phyloP scores from a whole-genome alignment of 331 rosid genomes.

The Acacia pycnantha region DNA sequence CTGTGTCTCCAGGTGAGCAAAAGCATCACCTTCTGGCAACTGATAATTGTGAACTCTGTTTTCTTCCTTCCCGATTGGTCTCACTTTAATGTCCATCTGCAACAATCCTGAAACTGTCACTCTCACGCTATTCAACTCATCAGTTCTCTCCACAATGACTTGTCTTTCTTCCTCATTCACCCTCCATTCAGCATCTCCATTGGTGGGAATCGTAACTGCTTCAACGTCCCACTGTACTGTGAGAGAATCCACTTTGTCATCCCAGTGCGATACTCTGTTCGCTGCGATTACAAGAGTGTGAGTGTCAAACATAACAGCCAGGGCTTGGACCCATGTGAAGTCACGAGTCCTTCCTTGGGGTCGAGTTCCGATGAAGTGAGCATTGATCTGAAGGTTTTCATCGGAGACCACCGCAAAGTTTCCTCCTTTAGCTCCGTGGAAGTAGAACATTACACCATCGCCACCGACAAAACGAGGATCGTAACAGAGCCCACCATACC shows the following conservation, averaged over 20 bases:
- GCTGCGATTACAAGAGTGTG: slow-evolving; percentile 69
- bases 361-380: slow-evolving; percentile 75
- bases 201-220: slow-evolving; percentile 35
- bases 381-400: slow-evolving; percentile 67
- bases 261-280: slow-evolving; percentile 60
- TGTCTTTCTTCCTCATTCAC: slow-evolving; percentile 38
- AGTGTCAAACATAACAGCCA: slow-evolving; percentile 60
- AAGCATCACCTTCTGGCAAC: slow-evolving; percentile 54
- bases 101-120: slow-evolving; percentile 57
- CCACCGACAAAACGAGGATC: slow-evolving; percentile 89
- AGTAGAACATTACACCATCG: slow-evolving; percentile 90
- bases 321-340: slow-evolving; percentile 84
- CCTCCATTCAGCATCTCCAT: slow-evolving; percentile 77
- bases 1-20: slow-evolving; percentile 77
- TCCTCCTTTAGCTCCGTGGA: slow-evolving; percentile 75
- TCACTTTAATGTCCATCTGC: slow-evolving; percentile 59
- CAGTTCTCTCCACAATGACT: slow-evolving; percentile 73
- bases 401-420: slow-evolving; percentile 73
- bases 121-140: slow-evolving; percentile 53
- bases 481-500: slow-evolving; percentile 72
- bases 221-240: slow-evolving; percentile 56
- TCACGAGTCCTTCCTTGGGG: slow-evolving; percentile 80
- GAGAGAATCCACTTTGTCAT: slow-evolving; percentile 53
- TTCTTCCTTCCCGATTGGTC: slow-evolving; percentile 60
- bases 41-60: slow-evolving; percentile 67